phyloP scores from a whole-genome alignment of 768 basidiomycete species.

The Lactarius deliciosus region DNA sequence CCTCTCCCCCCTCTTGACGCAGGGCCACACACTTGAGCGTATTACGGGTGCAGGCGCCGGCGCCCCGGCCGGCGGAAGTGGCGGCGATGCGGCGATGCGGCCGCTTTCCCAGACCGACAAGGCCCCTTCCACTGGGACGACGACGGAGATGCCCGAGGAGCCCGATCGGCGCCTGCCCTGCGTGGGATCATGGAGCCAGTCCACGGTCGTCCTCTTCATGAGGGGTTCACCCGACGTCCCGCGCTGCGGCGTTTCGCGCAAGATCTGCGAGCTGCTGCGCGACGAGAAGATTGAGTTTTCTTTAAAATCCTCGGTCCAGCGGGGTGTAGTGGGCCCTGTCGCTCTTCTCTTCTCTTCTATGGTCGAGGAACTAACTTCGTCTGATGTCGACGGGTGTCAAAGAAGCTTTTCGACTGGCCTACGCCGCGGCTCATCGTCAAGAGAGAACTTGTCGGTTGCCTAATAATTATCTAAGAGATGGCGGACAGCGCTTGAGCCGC shows the following conservation, averaged over 20 bases:
- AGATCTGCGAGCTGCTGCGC: constrained; percentile 52
- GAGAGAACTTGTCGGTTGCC: constrained; percentile 92
- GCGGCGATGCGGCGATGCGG: constrained; percentile 28
- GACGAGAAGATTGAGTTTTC: constrained; percentile 49
- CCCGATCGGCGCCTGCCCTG: constrained; percentile 66
- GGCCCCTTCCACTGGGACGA: constrained; percentile 17
- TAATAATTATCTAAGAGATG: constrained; percentile 93
- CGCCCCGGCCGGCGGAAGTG: constrained; percentile 28
- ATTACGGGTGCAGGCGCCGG: constrained; percentile 79
- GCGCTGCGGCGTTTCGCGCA: constrained; percentile 60
- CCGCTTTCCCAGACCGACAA: constrained; percentile 53
- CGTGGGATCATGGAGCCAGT: constrained; percentile 69
- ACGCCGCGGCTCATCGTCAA: constrained; percentile 71
- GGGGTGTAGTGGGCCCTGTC: background rate
- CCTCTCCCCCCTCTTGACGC: constrained; percentile 14
- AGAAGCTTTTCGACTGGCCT: constrained; percentile 61
- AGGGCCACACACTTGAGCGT: constrained; percentile 86
- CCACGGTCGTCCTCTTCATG: constrained; percentile 62
- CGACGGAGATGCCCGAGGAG: constrained; percentile 59
- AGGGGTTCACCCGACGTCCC: constrained; percentile 59
- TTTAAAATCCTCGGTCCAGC: background rate
- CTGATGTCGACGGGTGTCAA: constrained; percentile 43
- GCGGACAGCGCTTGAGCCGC: constrained; percentile 43
- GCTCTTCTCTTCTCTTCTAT: constrained; percentile 14
- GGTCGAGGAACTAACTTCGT: constrained; percentile 1